These are phyloP conservation scores for Yamadazyma songkhlaensis DNA, from an alignment of 1,139 yeast genomes.

Conservation along the genomic window DNA sequence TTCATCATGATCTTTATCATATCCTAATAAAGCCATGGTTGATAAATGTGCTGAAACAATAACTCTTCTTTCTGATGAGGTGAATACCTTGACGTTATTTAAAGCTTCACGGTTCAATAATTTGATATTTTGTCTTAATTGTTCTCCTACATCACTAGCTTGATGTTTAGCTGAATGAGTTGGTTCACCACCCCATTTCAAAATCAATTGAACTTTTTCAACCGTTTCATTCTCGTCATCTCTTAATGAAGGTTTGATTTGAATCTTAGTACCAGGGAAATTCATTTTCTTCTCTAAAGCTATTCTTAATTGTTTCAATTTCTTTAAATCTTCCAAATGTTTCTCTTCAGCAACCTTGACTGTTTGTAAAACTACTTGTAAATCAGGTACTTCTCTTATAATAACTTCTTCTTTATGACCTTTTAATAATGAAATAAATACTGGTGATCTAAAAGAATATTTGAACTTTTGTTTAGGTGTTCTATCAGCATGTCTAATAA, in stretches of 20 bases:
- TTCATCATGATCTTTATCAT: conserved; percentile 48
- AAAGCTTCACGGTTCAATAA: conserved; percentile 81
- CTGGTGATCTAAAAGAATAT: conserved; percentile 85
- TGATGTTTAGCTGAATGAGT: conserved; percentile 97
- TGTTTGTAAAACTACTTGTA: conserved; percentile 81
- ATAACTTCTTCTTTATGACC: conserved; percentile 97
- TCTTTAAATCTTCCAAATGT: conserved; percentile 74
- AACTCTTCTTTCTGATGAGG: conserved; percentile 94
- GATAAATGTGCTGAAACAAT: conserved; percentile 89
- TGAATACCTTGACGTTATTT: conserved; percentile 79
- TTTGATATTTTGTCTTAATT: conserved; percentile 86
- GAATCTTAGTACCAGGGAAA: conserved; percentile 96
- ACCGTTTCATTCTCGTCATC: conserved; percentile 61
- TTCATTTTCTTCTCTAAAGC: conserved; percentile 87
- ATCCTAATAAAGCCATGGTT: conserved; percentile 76
- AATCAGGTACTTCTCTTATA: conserved; percentile 82
- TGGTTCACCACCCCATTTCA: conserved; percentile 99
- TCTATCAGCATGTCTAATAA: conserved; percentile 95
- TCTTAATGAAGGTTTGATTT: conserved; percentile 82
- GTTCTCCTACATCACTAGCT: conserved; percentile 94
- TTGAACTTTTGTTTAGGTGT: conserved; percentile 99
- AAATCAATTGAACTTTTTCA: conserved; percentile 90
- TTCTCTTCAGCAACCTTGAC: conserved; percentile 78
- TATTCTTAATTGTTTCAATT: conserved; percentile 69
- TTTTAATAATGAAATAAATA: conserved; percentile 81